These are phyloP conservation scores for Solanum clarkiae DNA, from an alignment of 257 asterid genomes.

Conservation along the genomic window DNA sequence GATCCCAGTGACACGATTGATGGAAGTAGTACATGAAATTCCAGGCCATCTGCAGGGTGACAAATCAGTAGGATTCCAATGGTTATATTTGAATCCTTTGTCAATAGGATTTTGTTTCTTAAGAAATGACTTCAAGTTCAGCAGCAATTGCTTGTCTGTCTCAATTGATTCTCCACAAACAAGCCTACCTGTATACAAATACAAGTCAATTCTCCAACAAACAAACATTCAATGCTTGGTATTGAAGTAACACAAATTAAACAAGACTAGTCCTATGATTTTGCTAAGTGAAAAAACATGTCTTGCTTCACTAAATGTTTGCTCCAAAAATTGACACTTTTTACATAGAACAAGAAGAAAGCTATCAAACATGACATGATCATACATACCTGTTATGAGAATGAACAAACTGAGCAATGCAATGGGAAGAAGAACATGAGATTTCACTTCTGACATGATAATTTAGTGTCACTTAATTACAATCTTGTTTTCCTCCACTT, in stretches of 20 bases:
- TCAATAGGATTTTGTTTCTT: constrained; percentile 38
- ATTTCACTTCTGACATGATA: neutral
- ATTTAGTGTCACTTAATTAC: neutral
- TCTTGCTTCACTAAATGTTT: neutral
- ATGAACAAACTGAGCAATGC: neutral
- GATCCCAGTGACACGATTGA: constrained; percentile 39
- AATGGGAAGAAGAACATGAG: neutral
- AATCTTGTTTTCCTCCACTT: neutral
- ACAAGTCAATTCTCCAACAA: neutral
- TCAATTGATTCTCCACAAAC: constrained; percentile 53
- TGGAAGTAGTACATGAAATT: constrained; percentile 27
- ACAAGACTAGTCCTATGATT: neutral
- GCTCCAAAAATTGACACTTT: neutral
- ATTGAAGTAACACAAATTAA: neutral
- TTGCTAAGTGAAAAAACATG: neutral
- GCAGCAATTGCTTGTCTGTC: constrained; percentile 46
- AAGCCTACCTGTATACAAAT: constrained; percentile 29
- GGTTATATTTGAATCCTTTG: constrained; percentile 32
- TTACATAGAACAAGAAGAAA: neutral
- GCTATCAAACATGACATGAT: neutral
- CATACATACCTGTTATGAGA: neutral
- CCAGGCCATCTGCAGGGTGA: constrained; percentile 86
- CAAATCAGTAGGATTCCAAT: constrained; percentile 30
- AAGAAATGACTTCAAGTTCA: constrained; percentile 44
- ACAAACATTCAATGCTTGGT: neutral